These are phyloP conservation scores for Xerocomus brunneocitrinus DNA, from an alignment of 768 basidiomycete species.

Conservation along the genomic window DNA sequence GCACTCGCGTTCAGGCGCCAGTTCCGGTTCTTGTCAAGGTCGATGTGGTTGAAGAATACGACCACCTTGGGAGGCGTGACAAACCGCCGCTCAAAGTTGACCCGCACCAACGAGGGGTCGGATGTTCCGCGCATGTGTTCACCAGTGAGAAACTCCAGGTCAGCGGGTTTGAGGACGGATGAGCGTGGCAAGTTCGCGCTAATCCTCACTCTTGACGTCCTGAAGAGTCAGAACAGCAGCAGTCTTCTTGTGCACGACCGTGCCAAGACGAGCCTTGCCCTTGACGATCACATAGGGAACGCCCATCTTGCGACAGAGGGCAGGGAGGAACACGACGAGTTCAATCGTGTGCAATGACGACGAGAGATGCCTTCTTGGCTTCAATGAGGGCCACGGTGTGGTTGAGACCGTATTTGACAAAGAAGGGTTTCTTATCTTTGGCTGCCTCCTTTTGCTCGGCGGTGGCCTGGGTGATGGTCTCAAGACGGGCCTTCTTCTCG, in stretches of 20 bases:
- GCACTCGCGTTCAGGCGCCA: constrained; percentile 8
- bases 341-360: constrained; percentile 98
- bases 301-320: constrained; percentile 99
- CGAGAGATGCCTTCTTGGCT: constrained; percentile 95
- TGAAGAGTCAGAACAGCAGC: constrained; percentile 86
- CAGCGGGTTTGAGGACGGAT: constrained; percentile 33
- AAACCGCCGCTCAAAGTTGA: constrained; percentile 12
- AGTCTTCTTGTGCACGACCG: constrained; percentile 98
- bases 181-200: constrained; percentile 87
- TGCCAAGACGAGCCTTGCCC: constrained; percentile 96
- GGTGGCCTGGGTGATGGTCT: constrained; percentile 67
- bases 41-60: constrained; percentile 12
- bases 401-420: constrained; percentile 96
- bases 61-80: constrained; percentile 15
- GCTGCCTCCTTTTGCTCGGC: constrained; percentile 74
- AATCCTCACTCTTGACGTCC: constrained; percentile 94
- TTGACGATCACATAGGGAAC: constrained; percentile 98
- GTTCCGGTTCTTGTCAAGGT: constrained; percentile 3
- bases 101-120: background rate
- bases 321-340: constrained; percentile 96
- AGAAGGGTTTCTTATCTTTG: constrained; percentile 92
- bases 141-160: constrained; percentile 15
- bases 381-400: constrained; percentile 94
- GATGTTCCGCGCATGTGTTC: background rate
- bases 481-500: constrained; percentile 95